Conservation (phyloP, 2,329 filamentous ascomycete genomes). For the Ceratocystis cacaofunesta region DNA sequence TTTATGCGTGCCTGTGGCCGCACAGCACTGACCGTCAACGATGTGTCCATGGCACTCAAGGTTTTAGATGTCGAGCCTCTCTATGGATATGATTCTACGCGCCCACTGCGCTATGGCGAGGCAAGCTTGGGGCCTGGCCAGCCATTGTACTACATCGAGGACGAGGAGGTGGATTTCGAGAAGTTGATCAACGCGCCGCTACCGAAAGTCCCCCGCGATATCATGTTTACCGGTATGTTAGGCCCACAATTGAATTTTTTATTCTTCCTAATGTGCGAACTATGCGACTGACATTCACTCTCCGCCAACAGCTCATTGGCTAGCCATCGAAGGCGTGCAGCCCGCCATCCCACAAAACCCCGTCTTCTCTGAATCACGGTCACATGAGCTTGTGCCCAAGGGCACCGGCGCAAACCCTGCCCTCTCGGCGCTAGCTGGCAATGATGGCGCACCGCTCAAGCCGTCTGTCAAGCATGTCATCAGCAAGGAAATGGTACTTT, state of each 20-base stretch:
- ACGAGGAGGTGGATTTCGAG: constrained; percentile 97
- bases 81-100: constrained; percentile 88
- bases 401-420: constrained; percentile 74
- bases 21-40: constrained; percentile 75
- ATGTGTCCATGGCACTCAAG: constrained; percentile 72
- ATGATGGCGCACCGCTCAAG: constrained; percentile 43
- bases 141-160: constrained; percentile 91
- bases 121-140: constrained; percentile 87
- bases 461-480: constrained; percentile 91
- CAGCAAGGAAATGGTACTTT: constrained; percentile 87
- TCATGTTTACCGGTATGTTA: constrained; percentile 67
- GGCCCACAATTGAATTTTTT: neutral
- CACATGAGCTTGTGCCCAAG: constrained; percentile 77
- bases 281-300: constrained; percentile 16
- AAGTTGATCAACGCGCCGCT: constrained; percentile 94
- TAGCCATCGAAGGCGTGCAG: constrained; percentile 93
- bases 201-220: constrained; percentile 85
- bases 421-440: constrained; percentile 53
- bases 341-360: constrained; percentile 95
- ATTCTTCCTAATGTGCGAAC: neutral
- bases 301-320: constrained; percentile 62
- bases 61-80: constrained; percentile 86
- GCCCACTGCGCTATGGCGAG: constrained; percentile 81
- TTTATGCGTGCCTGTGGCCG: constrained; percentile 88
- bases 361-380: constrained; percentile 65